These are phyloP conservation scores for Candida peoriensis DNA, from an alignment of 805 yeast genomes.

Conservation along the genomic window DNA sequence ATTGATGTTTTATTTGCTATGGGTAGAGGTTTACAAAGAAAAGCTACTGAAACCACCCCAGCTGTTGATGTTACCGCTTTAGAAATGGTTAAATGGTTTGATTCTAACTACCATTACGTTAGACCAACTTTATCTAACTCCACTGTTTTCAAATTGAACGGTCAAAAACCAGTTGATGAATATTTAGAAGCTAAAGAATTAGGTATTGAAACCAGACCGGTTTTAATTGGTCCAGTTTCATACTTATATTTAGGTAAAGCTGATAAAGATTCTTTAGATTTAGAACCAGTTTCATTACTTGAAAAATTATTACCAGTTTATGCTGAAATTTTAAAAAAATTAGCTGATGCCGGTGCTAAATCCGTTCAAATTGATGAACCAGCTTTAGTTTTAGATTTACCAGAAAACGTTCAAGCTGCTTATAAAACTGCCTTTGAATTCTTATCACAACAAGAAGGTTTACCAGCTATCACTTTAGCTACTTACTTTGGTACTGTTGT, in stretches of 20 bases:
- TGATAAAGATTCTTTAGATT: constrained; percentile 94
- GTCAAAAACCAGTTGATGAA: constrained; percentile 95
- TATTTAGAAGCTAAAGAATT: constrained; percentile 95
- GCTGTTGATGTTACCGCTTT: constrained; percentile 98
- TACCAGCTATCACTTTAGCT: constrained; percentile 79
- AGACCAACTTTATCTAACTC: constrained; percentile 98
- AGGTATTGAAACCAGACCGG: constrained; percentile 98
- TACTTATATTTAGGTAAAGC: constrained; percentile 95
- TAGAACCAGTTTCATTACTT: constrained; percentile 87
- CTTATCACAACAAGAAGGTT: constrained; percentile 59
- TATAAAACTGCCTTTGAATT: constrained; percentile 82
- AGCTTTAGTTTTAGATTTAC: constrained; percentile 88
- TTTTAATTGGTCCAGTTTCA: constrained; percentile 93
- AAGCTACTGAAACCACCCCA: constrained; percentile 77
- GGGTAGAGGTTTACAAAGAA: constrained; percentile 99
- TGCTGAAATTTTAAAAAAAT: constrained; percentile 80
- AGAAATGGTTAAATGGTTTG: constrained; percentile 99
- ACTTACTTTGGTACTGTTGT: constrained; percentile 98
- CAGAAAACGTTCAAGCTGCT: constrained; percentile 76
- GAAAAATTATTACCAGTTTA: constrained; percentile 91
- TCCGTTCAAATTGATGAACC: constrained; percentile 98
- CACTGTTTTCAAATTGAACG: constrained; percentile 93
- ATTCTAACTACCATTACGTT: constrained; percentile 98
- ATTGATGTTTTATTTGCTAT: constrained; percentile 94
- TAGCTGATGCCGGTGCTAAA: constrained; percentile 91